Conservation (phyloP, 1,284 basidiomycete species). For the Mycosarcoma maydis region DNA sequence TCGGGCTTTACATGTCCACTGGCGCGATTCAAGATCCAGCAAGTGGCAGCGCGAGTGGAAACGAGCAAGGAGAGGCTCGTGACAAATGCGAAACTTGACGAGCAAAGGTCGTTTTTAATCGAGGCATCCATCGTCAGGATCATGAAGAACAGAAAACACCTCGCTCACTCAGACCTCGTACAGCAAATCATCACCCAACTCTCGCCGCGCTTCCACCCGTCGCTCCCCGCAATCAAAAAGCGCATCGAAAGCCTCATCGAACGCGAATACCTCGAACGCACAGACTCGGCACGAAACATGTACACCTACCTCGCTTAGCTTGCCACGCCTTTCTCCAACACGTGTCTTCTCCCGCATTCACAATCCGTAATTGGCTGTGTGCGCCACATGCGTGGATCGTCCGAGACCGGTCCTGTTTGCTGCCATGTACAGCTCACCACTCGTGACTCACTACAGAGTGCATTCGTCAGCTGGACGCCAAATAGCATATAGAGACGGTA, state of each 20-base stretch:
- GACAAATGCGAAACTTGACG: constrained; percentile 88
- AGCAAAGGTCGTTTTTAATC: constrained; percentile 87
- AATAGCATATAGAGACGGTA: no score
- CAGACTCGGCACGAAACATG: constrained; percentile 36
- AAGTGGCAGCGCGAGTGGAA: constrained; percentile 86
- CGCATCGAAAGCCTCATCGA: constrained; percentile 94
- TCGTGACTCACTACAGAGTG: no score
- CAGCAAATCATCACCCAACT: constrained; percentile 91
- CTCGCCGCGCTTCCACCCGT: constrained; percentile 83
- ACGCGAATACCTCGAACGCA: constrained; percentile 65
- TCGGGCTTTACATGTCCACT: constrained; percentile 79
- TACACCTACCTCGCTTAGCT: constrained; percentile 62
- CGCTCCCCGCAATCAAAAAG: constrained; percentile 87
- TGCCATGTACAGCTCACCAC: no score
- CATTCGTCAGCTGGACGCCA: no score
- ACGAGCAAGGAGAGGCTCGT: constrained; percentile 86
- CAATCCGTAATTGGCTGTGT: no score
- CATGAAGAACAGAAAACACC: constrained; percentile 94
- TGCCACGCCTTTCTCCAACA: no score
- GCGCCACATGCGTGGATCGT: no score
- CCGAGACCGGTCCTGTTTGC: no score
- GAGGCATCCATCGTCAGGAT: constrained; percentile 92
- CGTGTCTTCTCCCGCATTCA: no score
- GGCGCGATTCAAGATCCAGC: constrained; percentile 93
- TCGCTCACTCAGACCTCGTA: constrained; percentile 88